Conservation (phyloP, 331 rosid species). For the Arachis monticola region DNA sequence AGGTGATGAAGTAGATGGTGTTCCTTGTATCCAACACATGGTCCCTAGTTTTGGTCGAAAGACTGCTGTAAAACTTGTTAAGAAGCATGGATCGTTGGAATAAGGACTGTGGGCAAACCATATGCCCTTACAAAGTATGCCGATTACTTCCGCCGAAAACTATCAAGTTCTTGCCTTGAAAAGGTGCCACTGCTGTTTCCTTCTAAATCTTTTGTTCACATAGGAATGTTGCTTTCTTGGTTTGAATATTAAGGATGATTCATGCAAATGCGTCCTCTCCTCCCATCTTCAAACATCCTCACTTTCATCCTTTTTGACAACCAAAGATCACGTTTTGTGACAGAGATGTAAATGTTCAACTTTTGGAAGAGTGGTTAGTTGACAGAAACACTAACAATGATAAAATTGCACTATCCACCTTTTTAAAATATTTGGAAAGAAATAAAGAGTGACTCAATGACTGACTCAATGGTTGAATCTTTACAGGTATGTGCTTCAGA, state of each 20-base stretch:
- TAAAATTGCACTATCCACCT: constrained; percentile 52
- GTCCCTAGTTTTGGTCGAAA: constrained; percentile 92
- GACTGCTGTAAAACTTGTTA: constrained; percentile 87
- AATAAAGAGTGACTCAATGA: constrained; percentile 38
- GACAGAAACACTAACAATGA: constrained; percentile 69
- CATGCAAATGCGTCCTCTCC: neutral
- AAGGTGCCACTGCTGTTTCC: constrained; percentile 51
- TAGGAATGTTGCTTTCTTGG: neutral
- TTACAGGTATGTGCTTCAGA: constrained; percentile 41
- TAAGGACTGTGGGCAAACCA: constrained; percentile 86
- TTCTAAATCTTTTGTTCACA: constrained; percentile 17
- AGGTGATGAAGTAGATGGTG: constrained; percentile 90
- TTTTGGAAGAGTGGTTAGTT: constrained; percentile 77
- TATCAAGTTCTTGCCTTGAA: constrained; percentile 80
- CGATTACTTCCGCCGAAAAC: constrained; percentile 71
- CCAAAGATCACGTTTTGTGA: constrained; percentile 35
- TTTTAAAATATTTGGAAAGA: constrained; percentile 62
- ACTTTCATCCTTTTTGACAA: constrained; percentile 24
- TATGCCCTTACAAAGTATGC: constrained; percentile 85
- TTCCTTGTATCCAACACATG: constrained; percentile 92
- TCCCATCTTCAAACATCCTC: constrained; percentile 17
- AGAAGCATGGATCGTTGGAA: constrained; percentile 89
- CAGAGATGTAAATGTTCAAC: constrained; percentile 77
- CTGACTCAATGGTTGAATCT: constrained; percentile 40
- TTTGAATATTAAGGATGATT: neutral